These are phyloP conservation scores for Fraxinus nigra DNA, from an alignment of 305 asterid species.

Conservation along the genomic window DNA sequence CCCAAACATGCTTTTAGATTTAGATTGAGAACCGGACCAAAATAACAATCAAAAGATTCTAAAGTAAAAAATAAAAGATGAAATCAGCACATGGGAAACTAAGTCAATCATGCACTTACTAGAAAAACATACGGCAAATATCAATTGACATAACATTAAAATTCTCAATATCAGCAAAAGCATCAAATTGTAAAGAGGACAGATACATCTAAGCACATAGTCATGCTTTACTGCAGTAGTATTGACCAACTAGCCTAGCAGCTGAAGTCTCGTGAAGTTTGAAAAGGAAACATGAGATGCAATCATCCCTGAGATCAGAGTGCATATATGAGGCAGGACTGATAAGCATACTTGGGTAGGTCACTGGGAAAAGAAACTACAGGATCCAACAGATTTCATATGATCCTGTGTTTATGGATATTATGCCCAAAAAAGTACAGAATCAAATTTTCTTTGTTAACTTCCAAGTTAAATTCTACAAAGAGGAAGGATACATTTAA, in stretches of 20 bases:
- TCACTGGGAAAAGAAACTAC: background rate
- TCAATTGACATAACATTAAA: background rate
- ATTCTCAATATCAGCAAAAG: background rate
- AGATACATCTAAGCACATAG: background rate
- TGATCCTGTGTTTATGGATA: background rate
- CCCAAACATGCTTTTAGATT: background rate
- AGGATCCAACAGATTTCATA: background rate
- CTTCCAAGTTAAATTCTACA: background rate
- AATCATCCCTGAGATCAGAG: background rate
- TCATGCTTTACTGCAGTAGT: background rate
- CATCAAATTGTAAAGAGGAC: background rate
- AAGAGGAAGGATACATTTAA: background rate
- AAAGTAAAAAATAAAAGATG: background rate
- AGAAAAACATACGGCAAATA: background rate
- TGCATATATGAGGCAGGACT: background rate
- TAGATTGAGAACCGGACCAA: background rate
- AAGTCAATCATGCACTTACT: background rate
- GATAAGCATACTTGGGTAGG: background rate
- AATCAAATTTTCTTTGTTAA: background rate
- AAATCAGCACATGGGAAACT: conserved; percentile 12
- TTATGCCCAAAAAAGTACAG: background rate
- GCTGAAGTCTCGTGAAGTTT: background rate
- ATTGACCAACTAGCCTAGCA: conserved; percentile 1
- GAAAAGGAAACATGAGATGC: background rate
- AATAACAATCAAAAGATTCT: background rate